Evolutionary conservation across 1,139 yeast species (phyloP).

Genomic region (Scheffersomyces illinoinensis): DNA sequence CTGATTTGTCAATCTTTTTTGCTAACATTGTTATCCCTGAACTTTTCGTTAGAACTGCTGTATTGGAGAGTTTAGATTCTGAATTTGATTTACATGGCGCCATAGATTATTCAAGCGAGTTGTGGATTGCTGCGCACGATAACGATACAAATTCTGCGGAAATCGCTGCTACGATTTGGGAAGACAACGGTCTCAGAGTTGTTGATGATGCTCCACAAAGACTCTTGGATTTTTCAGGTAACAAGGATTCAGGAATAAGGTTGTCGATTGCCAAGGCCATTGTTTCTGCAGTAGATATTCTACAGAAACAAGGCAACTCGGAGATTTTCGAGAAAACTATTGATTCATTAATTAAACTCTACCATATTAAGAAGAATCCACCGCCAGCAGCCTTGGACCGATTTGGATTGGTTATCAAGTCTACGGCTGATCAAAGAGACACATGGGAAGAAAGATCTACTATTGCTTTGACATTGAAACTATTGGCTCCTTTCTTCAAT

Average conservation of each 20-base stretch:
- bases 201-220: constrained; percentile 43
- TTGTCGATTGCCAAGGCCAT: constrained; percentile 66
- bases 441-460: constrained; percentile 87
- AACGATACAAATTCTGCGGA: constrained; percentile 63
- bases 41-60: constrained; percentile 70
- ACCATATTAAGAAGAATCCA: constrained; percentile 64
- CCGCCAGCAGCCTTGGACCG: constrained; percentile 76
- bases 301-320: constrained; percentile 19
- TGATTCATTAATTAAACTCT: constrained; percentile 51
- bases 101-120: constrained; percentile 58
- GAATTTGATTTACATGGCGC: constrained; percentile 75
- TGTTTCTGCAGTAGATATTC: constrained; percentile 44
- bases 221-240: constrained; percentile 53
- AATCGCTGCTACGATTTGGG: constrained; percentile 82
- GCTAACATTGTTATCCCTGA: constrained; percentile 62
- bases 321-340: constrained; percentile 38
- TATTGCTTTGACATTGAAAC: constrained; percentile 65
- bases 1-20: constrained; percentile 62
- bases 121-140: constrained; percentile 81
- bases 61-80: constrained; percentile 81
- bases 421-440: constrained; percentile 62
- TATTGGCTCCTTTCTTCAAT: constrained; percentile 52
- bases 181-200: constrained; percentile 62
- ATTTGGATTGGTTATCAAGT: constrained; percentile 73
- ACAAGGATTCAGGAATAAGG: constrained; percentile 62